Conservation (phyloP, 2,329 filamentous ascomycete species). For the Alternaria tenuissima region DNA sequence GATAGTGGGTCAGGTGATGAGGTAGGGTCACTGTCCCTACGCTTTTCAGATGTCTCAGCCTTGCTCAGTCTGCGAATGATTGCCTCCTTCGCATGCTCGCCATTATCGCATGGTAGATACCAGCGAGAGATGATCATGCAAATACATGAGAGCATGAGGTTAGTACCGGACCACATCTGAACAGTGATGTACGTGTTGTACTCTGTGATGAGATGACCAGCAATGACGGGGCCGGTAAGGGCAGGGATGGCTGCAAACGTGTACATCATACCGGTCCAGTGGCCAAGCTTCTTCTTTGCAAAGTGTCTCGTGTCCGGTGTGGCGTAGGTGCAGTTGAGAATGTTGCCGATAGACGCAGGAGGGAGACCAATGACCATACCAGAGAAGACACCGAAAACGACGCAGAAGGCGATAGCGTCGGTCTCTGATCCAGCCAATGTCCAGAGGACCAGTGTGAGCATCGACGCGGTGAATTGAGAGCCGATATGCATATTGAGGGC, state of each 20-base stretch:
- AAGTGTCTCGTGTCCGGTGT: conserved; percentile 34
- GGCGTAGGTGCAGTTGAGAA: conserved; percentile 51
- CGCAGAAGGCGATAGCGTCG: conserved; percentile 57
- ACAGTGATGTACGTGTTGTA: conserved; percentile 56
- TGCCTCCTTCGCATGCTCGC: conserved; percentile 30
- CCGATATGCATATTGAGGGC: conserved; percentile 57
- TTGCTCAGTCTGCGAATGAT: conserved; percentile 22
- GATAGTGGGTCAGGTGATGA: conserved; percentile 21
- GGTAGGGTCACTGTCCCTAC: conserved; percentile 18
- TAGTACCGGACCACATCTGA: conserved; percentile 58
- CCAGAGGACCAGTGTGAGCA: conserved; percentile 58
- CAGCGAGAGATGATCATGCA: conserved; percentile 52
- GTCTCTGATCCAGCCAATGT: conserved; percentile 48
- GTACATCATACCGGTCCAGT: conserved; percentile 65
- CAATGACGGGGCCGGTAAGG: conserved; percentile 58
- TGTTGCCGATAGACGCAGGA: conserved; percentile 58
- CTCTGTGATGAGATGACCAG: conserved; percentile 55
- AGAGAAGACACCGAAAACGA: conserved; percentile 59
- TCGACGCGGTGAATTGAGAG: conserved; percentile 52
- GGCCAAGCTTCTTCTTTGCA: conserved; percentile 55
- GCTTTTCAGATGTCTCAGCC: conserved; percentile 18
- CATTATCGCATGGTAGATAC: conserved; percentile 43
- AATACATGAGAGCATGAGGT: conserved; percentile 51
- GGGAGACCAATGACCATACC: conserved; percentile 61
- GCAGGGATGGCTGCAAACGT: conserved; percentile 55